A percentile compares a stretch with the other conserved stretches of the same genome.
Evolutionary conservation across 2,329 filamentous ascomycete genomes (phyloP).

Genomic region (Fusarium brachygibbosum): DNA sequence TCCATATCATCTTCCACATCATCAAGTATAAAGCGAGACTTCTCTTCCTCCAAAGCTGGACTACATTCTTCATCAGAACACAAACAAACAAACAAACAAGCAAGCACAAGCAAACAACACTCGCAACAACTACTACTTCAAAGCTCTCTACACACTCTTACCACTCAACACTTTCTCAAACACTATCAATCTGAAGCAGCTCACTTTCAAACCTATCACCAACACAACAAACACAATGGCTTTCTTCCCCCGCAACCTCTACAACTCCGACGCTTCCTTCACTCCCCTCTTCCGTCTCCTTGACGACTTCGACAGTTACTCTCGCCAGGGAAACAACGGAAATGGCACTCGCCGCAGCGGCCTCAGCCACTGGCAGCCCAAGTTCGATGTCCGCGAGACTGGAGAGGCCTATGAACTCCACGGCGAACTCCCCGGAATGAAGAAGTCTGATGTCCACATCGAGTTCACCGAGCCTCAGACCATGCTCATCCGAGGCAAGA

Average conservation of each 20-base stretch:
- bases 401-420: slow-evolving; percentile 79
- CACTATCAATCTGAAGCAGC: slow-evolving; percentile 48
- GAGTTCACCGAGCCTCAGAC: slow-evolving; percentile 85
- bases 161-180: slow-evolving; percentile 44
- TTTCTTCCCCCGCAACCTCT: slow-evolving; percentile 68
- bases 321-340: slow-evolving; percentile 52
- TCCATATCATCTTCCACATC: slow-evolving; percentile 14
- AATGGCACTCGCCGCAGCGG: slow-evolving; percentile 44
- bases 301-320: slow-evolving; percentile 73
- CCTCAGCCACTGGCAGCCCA: slow-evolving; percentile 75
- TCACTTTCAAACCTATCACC: slow-evolving; percentile 41
- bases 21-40: slow-evolving; percentile 52
- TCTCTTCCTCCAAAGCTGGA: slow-evolving; percentile 24
- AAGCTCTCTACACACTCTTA: slow-evolving; percentile 43
- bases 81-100: slow-evolving; percentile 40
- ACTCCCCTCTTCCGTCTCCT: slow-evolving; percentile 74
- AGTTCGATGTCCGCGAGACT: slow-evolving; percentile 83
- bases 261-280: slow-evolving; percentile 66
- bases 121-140: slow-evolving; percentile 7
- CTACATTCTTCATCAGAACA: slow-evolving; percentile 49
- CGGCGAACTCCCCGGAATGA: slow-evolving; percentile 82
- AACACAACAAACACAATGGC: slow-evolving; percentile 64
- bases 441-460: slow-evolving; percentile 79
- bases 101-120: slow-evolving; percentile 40
- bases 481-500: slow-evolving; percentile 76